Conservation (phyloP, 2,329 filamentous ascomycete species). For the Escovopsis sp. region DNA sequence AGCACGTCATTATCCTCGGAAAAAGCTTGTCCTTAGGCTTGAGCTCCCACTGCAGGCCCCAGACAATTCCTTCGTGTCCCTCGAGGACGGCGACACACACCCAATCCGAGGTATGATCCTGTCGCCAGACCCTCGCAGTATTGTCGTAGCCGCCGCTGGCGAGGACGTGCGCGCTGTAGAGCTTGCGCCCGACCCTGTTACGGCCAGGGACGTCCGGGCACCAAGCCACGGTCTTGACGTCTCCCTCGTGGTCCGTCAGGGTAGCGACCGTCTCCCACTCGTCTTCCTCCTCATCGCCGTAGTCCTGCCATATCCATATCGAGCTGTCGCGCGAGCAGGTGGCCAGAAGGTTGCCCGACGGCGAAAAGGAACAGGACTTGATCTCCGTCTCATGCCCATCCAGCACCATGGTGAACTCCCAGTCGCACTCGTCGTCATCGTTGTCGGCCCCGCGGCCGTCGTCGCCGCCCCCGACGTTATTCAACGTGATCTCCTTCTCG, state of each 20-base stretch:
- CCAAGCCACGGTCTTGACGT: constrained; percentile 92
- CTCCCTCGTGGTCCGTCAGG: constrained; percentile 83
- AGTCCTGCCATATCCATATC: constrained; percentile 98
- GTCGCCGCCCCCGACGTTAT: not conserved
- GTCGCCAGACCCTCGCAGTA: constrained; percentile 74
- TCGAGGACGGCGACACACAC: constrained; percentile 70
- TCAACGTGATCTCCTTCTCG: constrained; percentile 28
- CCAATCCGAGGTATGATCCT: constrained; percentile 85
- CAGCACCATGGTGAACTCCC: constrained; percentile 81
- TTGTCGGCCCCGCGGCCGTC: constrained; percentile 35
- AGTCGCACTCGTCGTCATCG: constrained; percentile 59
- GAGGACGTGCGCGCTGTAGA: constrained; percentile 54
- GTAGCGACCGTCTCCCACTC: constrained; percentile 96
- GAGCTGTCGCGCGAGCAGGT: constrained; percentile 87
- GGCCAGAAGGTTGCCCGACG: constrained; percentile 64
- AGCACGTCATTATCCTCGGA: constrained; percentile 63
- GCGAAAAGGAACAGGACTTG: constrained; percentile 62
- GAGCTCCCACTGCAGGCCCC: constrained; percentile 65
- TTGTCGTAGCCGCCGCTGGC: constrained; percentile 93
- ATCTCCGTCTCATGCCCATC: constrained; percentile 95
- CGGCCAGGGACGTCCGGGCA: constrained; percentile 53
- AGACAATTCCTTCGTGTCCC: constrained; percentile 76
- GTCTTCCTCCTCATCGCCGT: constrained; percentile 60
- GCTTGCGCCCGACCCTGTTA: constrained; percentile 21
- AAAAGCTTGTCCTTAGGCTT: constrained; percentile 27